Conservation (phyloP, 2,329 filamentous ascomycete genomes). For the Pestalotiopsis sp. region DNA sequence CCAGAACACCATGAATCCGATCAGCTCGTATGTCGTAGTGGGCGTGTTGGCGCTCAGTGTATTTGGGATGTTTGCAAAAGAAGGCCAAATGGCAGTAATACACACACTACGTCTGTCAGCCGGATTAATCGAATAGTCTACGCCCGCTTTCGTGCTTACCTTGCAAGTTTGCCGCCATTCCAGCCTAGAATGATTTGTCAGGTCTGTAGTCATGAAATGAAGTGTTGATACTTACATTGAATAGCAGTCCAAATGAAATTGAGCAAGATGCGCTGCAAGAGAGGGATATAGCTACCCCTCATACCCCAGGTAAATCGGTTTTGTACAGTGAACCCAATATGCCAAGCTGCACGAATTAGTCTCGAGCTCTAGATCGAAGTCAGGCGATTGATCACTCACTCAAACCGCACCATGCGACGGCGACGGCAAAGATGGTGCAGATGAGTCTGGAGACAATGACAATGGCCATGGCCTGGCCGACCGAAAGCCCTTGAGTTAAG, state of each 20-base stretch:
- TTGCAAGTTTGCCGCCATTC: constrained; percentile 33
- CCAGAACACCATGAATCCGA: constrained; percentile 54
- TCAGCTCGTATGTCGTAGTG: constrained; percentile 42
- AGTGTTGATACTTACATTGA: constrained; percentile 32
- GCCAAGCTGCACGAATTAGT: constrained; percentile 35
- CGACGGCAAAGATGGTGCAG: constrained; percentile 42
- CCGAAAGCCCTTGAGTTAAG: constrained; percentile 47
- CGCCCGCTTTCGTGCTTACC: constrained; percentile 8
- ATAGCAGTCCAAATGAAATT: constrained; percentile 52
- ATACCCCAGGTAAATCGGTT: constrained; percentile 51
- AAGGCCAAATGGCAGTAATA: constrained; percentile 47
- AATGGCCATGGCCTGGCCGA: constrained; percentile 46
- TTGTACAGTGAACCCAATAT: constrained; percentile 51
- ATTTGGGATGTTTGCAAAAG: constrained; percentile 46
- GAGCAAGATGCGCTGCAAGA: constrained; percentile 46
- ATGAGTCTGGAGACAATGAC: constrained; percentile 45
- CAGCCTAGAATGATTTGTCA: constrained; percentile 21
- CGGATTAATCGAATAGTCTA: no score
- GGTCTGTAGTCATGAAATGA: background rate
- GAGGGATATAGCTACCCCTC: constrained; percentile 48
- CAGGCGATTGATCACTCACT: constrained; percentile 13
- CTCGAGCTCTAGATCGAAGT: background rate
- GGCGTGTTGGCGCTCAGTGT: constrained; percentile 40
- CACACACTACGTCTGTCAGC: constrained; percentile 31
- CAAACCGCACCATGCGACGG: constrained; percentile 48